These are phyloP conservation scores for Alloteropsis angusta DNA, from an alignment of 202 grass and related monocot species.

Conservation along the genomic window DNA sequence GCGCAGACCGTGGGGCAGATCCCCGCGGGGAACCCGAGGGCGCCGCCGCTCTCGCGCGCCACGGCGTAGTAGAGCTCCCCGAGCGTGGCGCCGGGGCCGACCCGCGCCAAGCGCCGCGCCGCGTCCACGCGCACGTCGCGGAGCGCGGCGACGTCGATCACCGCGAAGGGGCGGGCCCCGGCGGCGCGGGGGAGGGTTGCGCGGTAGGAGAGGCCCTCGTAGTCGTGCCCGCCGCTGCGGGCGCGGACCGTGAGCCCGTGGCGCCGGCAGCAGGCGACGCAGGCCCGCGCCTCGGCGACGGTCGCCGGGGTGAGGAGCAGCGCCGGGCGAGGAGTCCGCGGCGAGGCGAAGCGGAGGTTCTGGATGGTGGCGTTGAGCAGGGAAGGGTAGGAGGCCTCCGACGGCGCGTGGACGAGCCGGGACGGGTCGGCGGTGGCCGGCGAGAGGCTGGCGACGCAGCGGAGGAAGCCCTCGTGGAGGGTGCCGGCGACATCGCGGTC, in stretches of 20 bases:
- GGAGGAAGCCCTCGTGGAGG: slow-evolving; percentile 33
- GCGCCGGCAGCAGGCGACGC: slow-evolving; percentile 36
- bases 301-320: slow-evolving; percentile 45
- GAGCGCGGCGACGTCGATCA: slow-evolving; percentile 50
- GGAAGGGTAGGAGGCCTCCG: slow-evolving; percentile 11
- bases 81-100: slow-evolving; percentile 47
- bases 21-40: slow-evolving; percentile 52
- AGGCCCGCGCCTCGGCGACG: slow-evolving; percentile 33
- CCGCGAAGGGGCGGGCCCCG: slow-evolving; percentile 17
- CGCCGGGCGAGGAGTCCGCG: slow-evolving; percentile 25
- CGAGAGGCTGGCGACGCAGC: slow-evolving; percentile 39
- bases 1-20: slow-evolving; percentile 58
- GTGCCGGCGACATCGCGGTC: background rate
- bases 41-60: background rate
- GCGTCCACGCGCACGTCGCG: slow-evolving; percentile 32
- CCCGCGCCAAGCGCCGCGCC: slow-evolving; percentile 25
- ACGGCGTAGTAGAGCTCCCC: slow-evolving; percentile 72
- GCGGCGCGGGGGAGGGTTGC: background rate
- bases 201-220: slow-evolving; percentile 73
- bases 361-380: slow-evolving; percentile 51
- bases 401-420: slow-evolving; percentile 36
- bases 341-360: slow-evolving; percentile 59
- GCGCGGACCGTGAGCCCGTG: slow-evolving; percentile 33
- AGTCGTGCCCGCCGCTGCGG: slow-evolving; percentile 75
- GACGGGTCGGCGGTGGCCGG: slow-evolving; percentile 27